Base-by-base conservation (phyloP, 495 filamentous ascomycete species). In the Tetracladium setigerum region DNA sequence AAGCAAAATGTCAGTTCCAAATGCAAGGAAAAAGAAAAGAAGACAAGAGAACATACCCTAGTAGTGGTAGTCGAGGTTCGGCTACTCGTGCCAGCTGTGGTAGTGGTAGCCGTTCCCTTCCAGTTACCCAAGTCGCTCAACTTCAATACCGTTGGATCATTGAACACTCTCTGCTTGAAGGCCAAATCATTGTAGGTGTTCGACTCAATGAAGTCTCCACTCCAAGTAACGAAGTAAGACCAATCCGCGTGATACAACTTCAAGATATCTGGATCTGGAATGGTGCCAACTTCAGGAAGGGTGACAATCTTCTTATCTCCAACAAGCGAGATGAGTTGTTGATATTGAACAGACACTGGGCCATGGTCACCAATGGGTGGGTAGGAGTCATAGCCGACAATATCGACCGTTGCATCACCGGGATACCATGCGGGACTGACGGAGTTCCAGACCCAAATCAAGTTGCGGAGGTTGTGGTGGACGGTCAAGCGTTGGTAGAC, bases 361-460 rank as follows among this genome's bases (percentile, higher is more conserved):
- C 43, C 43, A 36, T 46, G 43, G 17, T 46, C 43, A 7, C 43
- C 43, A 22, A 46, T 46, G 12, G 43, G 16, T 24, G 43, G 43
- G 43, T 46, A 46, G 5, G 43, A 46, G 24, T 46, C 43, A 24
- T 36, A 46, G 5, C 43, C 33, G 8, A 68, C 37, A 15, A 73
- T 60, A 50, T 74, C 71, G 5, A 72, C 65, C 1, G 58, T 61
- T 0, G 55, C 61, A 35, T 65, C 62, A 2, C 71, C 71, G 0
- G 71, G 70, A 31, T 74, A 74, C 71, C 71, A 74, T 6, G 64
- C 58, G 7, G 60, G 30, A 11, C 42, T 24, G 1, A 74, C 55
- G n/a, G 67, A 69, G 51, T 74, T 74, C 70, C 71, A 73, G 12
- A 70, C 59, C 71, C 71, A 74, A 31, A 74, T 53, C 35, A 74